Conservation (phyloP, 129 eudicot species). For the Deinandra increscens region DNA sequence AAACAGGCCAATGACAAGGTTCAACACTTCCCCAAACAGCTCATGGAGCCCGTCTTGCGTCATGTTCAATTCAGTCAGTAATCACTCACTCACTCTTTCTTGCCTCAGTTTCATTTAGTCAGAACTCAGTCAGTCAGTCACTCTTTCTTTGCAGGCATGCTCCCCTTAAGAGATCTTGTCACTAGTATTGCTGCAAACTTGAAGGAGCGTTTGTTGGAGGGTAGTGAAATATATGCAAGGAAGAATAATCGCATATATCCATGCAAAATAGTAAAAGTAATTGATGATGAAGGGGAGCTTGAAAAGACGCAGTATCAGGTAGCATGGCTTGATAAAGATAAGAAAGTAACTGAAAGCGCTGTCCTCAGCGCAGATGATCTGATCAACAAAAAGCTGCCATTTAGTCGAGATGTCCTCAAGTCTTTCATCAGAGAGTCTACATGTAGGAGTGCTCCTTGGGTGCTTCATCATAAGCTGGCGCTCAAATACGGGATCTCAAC, state of each 20-base stretch:
- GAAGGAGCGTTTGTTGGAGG: constrained; percentile 60
- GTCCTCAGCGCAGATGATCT: constrained; percentile 66
- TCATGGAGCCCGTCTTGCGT: constrained; percentile 66
- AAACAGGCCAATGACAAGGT: constrained; percentile 63
- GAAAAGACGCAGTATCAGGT: constrained; percentile 67
- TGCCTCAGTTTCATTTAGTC: too few relatives aligned
- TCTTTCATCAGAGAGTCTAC: constrained; percentile 89
- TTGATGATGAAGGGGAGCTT: constrained; percentile 53
- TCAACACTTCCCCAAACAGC: constrained; percentile 73
- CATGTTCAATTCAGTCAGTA: constrained; percentile 75
- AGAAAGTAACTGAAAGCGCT: constrained; percentile 63
- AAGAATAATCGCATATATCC: constrained; percentile 61
- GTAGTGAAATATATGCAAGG: constrained; percentile 70
- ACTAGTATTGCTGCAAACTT: constrained; percentile 57
- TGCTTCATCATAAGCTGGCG: constrained; percentile 78
- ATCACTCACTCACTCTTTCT: too few relatives aligned
- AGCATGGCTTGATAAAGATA: constrained; percentile 82
- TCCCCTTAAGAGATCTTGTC: constrained; percentile 65
- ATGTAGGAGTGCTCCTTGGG: constrained; percentile 76
- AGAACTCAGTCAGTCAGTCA: too few relatives aligned
- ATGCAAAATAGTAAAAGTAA: constrained; percentile 70
- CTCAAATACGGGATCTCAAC: constrained; percentile 72
- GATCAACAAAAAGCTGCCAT: constrained; percentile 64
- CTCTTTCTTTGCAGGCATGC: constrained; percentile 89
- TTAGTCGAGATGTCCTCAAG: constrained; percentile 63